Conservation (phyloP, 768 basidiomycete genomes). For the Termitomyces sp. region DNA sequence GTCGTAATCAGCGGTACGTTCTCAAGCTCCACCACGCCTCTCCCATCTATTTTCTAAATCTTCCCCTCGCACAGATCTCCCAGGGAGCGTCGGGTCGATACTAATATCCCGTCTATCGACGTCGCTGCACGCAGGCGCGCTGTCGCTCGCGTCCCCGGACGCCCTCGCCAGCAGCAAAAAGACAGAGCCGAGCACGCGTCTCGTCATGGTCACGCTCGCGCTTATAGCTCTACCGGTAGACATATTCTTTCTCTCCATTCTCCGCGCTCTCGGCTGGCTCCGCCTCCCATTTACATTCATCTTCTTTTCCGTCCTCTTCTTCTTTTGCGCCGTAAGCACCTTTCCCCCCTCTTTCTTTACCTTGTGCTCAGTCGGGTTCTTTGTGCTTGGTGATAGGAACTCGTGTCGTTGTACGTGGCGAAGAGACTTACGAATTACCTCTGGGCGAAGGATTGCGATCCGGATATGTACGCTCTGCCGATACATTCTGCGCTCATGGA, state of each 20-base stretch:
- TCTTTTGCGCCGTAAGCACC: slow-evolving; percentile 76
- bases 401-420: slow-evolving; percentile 65
- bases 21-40: no score
- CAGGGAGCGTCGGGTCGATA: slow-evolving; percentile 88
- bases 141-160: slow-evolving; percentile 20
- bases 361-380: neutral
- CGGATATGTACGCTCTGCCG: slow-evolving; percentile 92
- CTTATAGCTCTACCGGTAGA: slow-evolving; percentile 78
- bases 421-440: slow-evolving; percentile 65
- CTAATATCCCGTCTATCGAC: slow-evolving; percentile 91
- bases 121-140: slow-evolving; percentile 65
- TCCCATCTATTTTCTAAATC: no score
- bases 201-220: slow-evolving; percentile 67
- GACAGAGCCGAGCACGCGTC: slow-evolving; percentile 36
- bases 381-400: slow-evolving; percentile 40
- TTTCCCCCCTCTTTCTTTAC: no score
- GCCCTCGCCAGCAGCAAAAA: slow-evolving; percentile 11
- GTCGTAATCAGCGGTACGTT: slow-evolving; percentile 82
- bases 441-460: slow-evolving; percentile 76
- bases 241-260: slow-evolving; percentile 63
- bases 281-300: slow-evolving; percentile 64
- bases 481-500: slow-evolving; percentile 89
- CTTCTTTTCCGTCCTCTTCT: slow-evolving; percentile 61
- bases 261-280: slow-evolving; percentile 74
- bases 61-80: slow-evolving; percentile 49